These are phyloP conservation scores for Cotoneaster glaucophyllus DNA, from an alignment of 306 rosid genomes.

Conservation along the genomic window DNA sequence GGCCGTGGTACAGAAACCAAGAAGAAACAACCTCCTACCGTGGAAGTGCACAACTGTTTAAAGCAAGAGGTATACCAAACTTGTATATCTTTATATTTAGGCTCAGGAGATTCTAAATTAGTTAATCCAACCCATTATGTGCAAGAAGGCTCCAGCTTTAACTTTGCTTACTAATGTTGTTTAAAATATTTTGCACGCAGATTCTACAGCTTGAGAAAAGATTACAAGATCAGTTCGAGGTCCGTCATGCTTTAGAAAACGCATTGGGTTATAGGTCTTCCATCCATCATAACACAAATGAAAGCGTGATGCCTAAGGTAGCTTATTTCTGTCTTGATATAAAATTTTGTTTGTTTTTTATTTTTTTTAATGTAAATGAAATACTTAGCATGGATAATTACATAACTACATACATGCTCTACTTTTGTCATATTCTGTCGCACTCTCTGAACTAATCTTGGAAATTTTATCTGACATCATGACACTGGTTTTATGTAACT, in stretches of 20 bases:
- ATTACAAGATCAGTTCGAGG: slow-evolving; percentile 73
- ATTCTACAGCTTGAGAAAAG: slow-evolving; percentile 81
- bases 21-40: slow-evolving; percentile 42
- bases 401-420: neutral
- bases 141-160: neutral
- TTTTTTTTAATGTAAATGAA: neutral
- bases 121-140: neutral
- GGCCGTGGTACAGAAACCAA: slow-evolving; percentile 37
- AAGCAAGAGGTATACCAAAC: slow-evolving; percentile 70
- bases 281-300: slow-evolving; percentile 38
- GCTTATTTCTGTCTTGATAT: slow-evolving; percentile 10
- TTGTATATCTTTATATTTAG: neutral
- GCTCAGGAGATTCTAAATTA: neutral
- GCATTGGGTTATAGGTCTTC: slow-evolving; percentile 63
- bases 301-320: slow-evolving; percentile 60
- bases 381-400: neutral
- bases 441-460: too few relatives aligned
- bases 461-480: neutral
- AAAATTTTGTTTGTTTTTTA: neutral
- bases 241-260: slow-evolving; percentile 69
- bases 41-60: slow-evolving; percentile 51
- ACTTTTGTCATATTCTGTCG: neutral
- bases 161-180: neutral
- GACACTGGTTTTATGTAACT: slow-evolving; percentile 16
- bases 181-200: slow-evolving; percentile 32